Base-by-base conservation (phyloP, 495 filamentous ascomycete genomes). In the Penicillium coffeae region DNA sequence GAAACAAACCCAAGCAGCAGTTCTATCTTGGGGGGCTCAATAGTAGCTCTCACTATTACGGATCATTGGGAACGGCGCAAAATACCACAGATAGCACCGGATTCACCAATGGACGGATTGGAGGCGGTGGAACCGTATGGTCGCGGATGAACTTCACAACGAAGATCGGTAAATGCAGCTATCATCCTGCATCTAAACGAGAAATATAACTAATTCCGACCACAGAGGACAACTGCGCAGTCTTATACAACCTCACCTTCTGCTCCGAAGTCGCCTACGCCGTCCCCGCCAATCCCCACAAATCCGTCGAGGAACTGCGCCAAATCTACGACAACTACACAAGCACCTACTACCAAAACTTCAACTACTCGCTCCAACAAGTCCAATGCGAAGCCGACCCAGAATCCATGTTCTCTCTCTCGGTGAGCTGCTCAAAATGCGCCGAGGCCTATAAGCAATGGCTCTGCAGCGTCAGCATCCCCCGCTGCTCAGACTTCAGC, bases 401-500 rank as follows among this genome's bases (percentile, higher is more conserved):
- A 18, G 77, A 82, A 38, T 75, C 77, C 3, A 80, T 83, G 54
- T 99, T 91, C 71, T 96, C 90, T 1, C 81, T 96, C 25, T 86
- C 81, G 0, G 77, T 82, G 19, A 77, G 64, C 58, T 99, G 93
- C 72, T 56, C 56, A 19, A 79, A 90, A 69, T 99, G 93, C 67
- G 82, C 74, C 7, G 49, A 53, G 2, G 88, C 89, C 5, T 99
- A 99, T 73, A 95, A 88, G 62, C 68, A 83, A 53, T 99, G 93
- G 93, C 83, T 99, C 34, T 99, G 93, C 72, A 81, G 88, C 39
- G 91, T 97, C 27, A 85, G 80, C 12, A 93, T 99, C 54, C 93
- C 93, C 0, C 86, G 88, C 34, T 99, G 93, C 75, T 82, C 82
- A 53, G 92, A 95, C 68, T 91, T 86, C 55, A 82, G 78, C 41